Evolutionary conservation across 306 rosid species (phyloP).

Genomic region (Abrus precatorius): DNA sequence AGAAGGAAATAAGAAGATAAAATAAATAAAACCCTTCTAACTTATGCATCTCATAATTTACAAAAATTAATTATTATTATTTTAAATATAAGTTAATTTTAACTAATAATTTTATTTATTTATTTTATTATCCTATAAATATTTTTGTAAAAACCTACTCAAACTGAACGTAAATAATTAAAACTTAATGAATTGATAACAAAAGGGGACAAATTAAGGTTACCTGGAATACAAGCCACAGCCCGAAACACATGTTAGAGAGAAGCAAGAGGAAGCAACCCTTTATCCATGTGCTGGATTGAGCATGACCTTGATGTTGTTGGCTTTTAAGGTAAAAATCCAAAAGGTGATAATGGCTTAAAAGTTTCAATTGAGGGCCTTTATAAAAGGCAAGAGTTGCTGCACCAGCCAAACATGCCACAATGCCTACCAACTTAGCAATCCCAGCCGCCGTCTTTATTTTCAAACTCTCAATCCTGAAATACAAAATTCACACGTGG

Average conservation of each 20-base stretch:
- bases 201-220: background rate
- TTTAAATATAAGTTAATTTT: no score
- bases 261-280: constrained; percentile 87
- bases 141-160: no score
- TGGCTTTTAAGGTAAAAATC: constrained; percentile 42
- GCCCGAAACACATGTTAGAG: constrained; percentile 74
- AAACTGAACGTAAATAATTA: no score
- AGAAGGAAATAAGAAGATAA: no score
- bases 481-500: background rate
- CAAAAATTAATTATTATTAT: no score
- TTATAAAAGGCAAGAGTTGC: constrained; percentile 73
- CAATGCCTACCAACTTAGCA: constrained; percentile 72
- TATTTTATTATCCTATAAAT: no score
- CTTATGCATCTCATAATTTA: no score
- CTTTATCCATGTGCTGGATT: constrained; percentile 70
- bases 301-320: constrained; percentile 18
- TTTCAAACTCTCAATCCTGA: constrained; percentile 74
- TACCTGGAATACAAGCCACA: constrained; percentile 91
- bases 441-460: constrained; percentile 65
- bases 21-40: no score
- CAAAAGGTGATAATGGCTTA: constrained; percentile 50
- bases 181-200: background rate
- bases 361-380: constrained; percentile 69
- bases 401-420: constrained; percentile 71
- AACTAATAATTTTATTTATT: no score